Conservation (phyloP, 345 rosid genomes). For the Pistacia integerrima region DNA sequence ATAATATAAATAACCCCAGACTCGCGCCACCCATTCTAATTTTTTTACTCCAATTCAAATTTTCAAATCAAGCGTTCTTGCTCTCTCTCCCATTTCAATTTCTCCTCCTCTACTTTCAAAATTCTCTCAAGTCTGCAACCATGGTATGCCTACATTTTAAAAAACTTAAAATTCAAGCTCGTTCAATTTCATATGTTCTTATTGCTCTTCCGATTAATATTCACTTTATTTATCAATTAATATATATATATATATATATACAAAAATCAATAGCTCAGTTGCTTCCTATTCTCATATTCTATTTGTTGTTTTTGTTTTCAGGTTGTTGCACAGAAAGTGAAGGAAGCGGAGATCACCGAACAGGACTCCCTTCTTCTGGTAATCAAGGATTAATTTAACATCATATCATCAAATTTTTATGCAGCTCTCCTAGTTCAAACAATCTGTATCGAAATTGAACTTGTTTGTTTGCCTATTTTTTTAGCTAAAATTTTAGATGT, state of each 20-base stretch:
- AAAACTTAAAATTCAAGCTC: neutral
- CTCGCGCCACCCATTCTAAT: slow-evolving; percentile 28
- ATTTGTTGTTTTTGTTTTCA: slow-evolving; percentile 27
- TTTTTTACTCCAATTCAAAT: slow-evolving; percentile 25
- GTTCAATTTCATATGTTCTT: slow-evolving; percentile 8
- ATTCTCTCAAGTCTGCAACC: slow-evolving; percentile 25
- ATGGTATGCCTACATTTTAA: slow-evolving; percentile 50
- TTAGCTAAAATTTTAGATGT: neutral
- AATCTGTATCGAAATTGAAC: neutral
- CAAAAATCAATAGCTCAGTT: neutral
- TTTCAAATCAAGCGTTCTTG: slow-evolving; percentile 24
- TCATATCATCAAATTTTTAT: neutral
- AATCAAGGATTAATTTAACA: slow-evolving; percentile 8
- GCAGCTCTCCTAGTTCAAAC: no score
- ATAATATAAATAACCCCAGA: slow-evolving; percentile 12
- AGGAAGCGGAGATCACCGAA: slow-evolving; percentile 93
- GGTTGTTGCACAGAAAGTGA: slow-evolving; percentile 84
- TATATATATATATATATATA: no score
- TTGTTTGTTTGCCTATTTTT: neutral
- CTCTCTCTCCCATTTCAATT: slow-evolving; percentile 9
- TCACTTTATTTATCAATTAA: no score
- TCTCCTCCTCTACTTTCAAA: slow-evolving; percentile 4
- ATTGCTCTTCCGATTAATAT: no score
- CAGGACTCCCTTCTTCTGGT: slow-evolving; percentile 99
- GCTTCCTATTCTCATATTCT: slow-evolving; percentile 7